These are phyloP conservation scores for Scheffersomyces lignicola DNA, from an alignment of 1,139 yeast species.

Conservation along the genomic window DNA sequence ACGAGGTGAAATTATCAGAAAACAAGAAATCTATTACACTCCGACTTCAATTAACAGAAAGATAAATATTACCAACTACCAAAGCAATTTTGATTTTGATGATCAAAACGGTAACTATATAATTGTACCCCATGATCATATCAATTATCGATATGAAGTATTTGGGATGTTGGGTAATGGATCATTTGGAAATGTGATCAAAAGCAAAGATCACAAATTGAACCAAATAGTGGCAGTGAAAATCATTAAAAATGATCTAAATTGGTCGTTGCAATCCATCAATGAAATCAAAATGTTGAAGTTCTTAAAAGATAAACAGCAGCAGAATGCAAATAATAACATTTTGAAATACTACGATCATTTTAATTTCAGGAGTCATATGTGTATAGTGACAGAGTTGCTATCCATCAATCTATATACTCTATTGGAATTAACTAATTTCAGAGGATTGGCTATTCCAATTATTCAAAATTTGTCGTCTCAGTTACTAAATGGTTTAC, in stretches of 20 bases:
- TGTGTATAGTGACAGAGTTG: constrained; percentile 78
- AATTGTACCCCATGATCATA: constrained; percentile 63
- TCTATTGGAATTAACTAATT: constrained; percentile 58
- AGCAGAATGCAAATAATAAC: constrained; percentile 6
- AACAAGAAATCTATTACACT: constrained; percentile 39
- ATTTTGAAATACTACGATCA: constrained; percentile 64
- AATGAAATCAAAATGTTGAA: constrained; percentile 73
- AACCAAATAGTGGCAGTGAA: constrained; percentile 66
- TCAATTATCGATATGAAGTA: constrained; percentile 73
- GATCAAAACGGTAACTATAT: constrained; percentile 66
- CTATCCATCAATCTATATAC: constrained; percentile 70
- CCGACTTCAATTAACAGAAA: constrained; percentile 23
- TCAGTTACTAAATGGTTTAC: constrained; percentile 60
- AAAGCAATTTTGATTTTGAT: constrained; percentile 69
- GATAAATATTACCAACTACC: constrained; percentile 46
- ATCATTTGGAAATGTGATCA: constrained; percentile 78
- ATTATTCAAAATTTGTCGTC: constrained; percentile 51
- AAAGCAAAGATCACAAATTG: constrained; percentile 67
- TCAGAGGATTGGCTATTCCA: constrained; percentile 58
- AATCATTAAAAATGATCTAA: constrained; percentile 70
- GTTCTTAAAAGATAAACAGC: constrained; percentile 29
- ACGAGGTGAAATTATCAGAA: constrained; percentile 50
- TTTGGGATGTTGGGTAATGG: constrained; percentile 68
- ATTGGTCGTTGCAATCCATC: constrained; percentile 77
- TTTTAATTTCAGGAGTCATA: constrained; percentile 78